Percentiles rank a stretch among this genome's conserved stretches.
These are phyloP conservation scores for Aspergillus awamori DNA, from an alignment of 2,329 filamentous ascomycete genomes.

Conservation along the genomic window DNA sequence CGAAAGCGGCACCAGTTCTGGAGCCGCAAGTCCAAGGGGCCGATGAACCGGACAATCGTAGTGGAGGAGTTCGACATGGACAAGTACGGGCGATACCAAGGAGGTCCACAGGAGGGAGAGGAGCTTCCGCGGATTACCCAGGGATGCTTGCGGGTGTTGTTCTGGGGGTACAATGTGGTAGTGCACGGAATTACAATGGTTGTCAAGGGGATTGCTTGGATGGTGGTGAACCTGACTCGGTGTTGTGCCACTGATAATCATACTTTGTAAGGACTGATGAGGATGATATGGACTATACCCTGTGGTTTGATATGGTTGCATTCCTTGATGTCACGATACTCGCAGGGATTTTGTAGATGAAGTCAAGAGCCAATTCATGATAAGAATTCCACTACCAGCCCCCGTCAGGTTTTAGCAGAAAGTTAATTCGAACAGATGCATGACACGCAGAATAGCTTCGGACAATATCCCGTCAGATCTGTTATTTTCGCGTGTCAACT, in stretches of 20 bases:
- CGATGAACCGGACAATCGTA: conserved; percentile 29
- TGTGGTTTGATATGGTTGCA: not conserved
- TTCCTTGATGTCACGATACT: not conserved
- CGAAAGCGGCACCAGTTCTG: conserved; percentile 24
- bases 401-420: too few species aligned
- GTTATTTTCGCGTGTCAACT: too few species aligned
- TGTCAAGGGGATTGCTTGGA: conserved; percentile 47
- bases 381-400: too few species aligned
- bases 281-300: too few species aligned
- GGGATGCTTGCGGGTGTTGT: conserved; percentile 39
- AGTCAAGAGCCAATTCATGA: too few species aligned
- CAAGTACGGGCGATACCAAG: conserved; percentile 46
- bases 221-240: conserved; percentile 43
- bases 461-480: too few species aligned
- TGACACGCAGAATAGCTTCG: too few species aligned
- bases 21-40: conserved; percentile 18
- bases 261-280: too few species aligned
- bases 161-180: conserved; percentile 42
- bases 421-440: too few species aligned
- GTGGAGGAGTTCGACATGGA: conserved; percentile 51
- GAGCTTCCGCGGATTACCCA: conserved; percentile 44
- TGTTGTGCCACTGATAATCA: conserved; percentile 20
- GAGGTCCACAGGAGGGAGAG: conserved; percentile 41
- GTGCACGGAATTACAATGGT: conserved; percentile 41
- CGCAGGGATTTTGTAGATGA: too few species aligned